Percentiles rank a stretch among this genome's conserved stretches.
Evolutionary conservation across 352 stramenopile species (phyloP).

Genomic region (Phytophthora citricola): DNA sequence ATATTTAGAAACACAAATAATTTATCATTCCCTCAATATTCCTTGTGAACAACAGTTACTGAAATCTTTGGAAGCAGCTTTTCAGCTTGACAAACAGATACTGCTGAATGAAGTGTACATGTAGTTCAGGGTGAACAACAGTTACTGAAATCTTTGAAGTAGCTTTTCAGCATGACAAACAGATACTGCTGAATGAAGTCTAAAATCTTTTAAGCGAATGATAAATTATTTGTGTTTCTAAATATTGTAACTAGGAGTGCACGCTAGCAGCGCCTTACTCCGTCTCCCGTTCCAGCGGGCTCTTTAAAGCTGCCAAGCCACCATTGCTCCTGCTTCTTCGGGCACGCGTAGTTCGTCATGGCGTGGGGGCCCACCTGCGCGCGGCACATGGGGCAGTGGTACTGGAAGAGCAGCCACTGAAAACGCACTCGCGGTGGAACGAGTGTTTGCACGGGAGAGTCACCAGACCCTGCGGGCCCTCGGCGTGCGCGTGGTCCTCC

Average conservation of each 20-base stretch:
- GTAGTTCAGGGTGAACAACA: too few species aligned
- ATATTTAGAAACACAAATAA: conserved; percentile 28
- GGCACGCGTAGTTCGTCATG: conserved; percentile 66
- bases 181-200: neutral
- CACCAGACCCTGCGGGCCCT: conserved; percentile 38
- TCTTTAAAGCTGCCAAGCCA: conserved; percentile 69
- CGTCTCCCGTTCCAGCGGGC: conserved; percentile 38
- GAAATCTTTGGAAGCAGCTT: too few species aligned
- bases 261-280: conserved; percentile 13
- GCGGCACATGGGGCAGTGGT: conserved; percentile 75
- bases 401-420: conserved; percentile 78
- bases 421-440: conserved; percentile 82
- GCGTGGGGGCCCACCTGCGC: conserved; percentile 56
- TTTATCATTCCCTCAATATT: conserved; percentile 7
- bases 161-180: too few species aligned
- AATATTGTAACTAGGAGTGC: conserved; percentile 3
- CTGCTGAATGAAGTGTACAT: too few species aligned
- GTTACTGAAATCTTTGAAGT: too few species aligned
- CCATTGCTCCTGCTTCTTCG: conserved; percentile 66
- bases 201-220: neutral
- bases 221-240: conserved; percentile 32
- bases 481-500: conserved; percentile 33
- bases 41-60: too few species aligned
- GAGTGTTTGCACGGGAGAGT: conserved; percentile 69
- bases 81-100: too few species aligned